Base-by-base conservation (phyloP, 768 basidiomycete species). In the Boletus rufocinnamomeus region DNA sequence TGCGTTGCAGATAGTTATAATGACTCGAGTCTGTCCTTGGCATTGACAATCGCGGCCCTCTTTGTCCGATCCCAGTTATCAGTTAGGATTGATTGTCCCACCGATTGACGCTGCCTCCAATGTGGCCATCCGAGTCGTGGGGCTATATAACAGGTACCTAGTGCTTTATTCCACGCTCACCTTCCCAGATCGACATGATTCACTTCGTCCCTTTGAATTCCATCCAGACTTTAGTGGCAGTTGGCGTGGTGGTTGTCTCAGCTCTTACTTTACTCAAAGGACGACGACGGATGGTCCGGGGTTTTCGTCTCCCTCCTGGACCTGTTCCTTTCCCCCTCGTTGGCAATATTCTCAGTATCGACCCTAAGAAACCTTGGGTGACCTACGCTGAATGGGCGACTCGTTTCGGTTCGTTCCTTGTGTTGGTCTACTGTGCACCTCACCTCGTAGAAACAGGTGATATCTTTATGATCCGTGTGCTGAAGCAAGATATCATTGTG, bases 161-260 rank as follows among this genome's bases (percentile, higher is more conserved):
- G 16, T 37, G 1, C 32, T 38, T 19, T 7, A 6, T 21, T 13
- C 14, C 19, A 2, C 25, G 14, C 9, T 34, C 37, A 9, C 14
- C 35, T 30, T 30, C 38, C 17, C 37, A n/a, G 30, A 23, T 21
- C 17, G 8, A 35, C 46, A 65, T 61, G 59, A 21, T n/a, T 48
- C 38, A 2, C 10, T 32, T 45, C n/a, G n/a, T n/a, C n/a, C n/a
- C n/a, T 17, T 25, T 28, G 28, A n/a, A n/a, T n/a, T n/a, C n/a
- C n/a, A 27, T 38, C 17, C 38, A 38, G 8, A 17, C 38, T 3
- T 19, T 38, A 16, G 37, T 19, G 0, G 37, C n/a, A n/a, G n/a
- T 19, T 8, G 38, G 38, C 19, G 38, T 19, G 16, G 16, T 38
- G 19, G 16, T 38, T 17, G 17, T 38, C 38, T 17, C 38, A 8